These are phyloP conservation scores for Primulina huaijiensis DNA, from an alignment of 257 asterid species.

Conservation along the genomic window DNA sequence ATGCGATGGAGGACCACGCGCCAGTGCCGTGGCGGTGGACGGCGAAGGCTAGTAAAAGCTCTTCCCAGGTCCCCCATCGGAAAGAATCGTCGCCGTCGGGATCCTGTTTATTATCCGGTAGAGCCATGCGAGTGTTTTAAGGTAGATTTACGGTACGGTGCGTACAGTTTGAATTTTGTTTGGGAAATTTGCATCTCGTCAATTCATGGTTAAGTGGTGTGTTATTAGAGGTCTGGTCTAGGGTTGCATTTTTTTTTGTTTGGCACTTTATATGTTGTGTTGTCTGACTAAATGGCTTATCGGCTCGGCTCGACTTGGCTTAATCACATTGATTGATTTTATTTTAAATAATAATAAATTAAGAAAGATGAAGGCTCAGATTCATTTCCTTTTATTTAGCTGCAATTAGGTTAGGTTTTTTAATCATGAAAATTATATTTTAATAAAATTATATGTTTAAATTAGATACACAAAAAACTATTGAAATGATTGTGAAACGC, in stretches of 20 bases:
- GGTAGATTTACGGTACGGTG: conserved; percentile 29
- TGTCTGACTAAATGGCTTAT: no score
- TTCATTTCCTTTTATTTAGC: no score
- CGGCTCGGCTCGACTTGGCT: no score
- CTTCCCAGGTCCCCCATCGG: conserved; percentile 79
- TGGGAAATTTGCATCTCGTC: conserved; percentile 21
- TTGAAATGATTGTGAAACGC: no score
- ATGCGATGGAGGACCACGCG: conserved; percentile 67
- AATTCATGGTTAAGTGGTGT: conserved; percentile 24
- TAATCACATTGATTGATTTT: no score
- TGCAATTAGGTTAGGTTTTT: no score
- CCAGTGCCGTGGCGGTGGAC: conserved; percentile 76
- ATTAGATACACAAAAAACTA: no score
- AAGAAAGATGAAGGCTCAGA: no score
- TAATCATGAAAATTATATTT: no score
- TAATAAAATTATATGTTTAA: no score
- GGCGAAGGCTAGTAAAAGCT: conserved; percentile 76
- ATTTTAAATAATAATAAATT: no score
- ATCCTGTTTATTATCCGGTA: conserved; percentile 43
- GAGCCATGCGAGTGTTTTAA: conserved; percentile 38
- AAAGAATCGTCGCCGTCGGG: conserved; percentile 33
- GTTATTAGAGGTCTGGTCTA: conserved; percentile 37
- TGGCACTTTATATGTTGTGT: background rate
- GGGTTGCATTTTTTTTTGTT: conserved; percentile 32
- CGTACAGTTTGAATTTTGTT: conserved; percentile 28